Conservation (phyloP, 2,329 filamentous ascomycete species). For the Ophiocordyceps camponoti-rufipedis region DNA sequence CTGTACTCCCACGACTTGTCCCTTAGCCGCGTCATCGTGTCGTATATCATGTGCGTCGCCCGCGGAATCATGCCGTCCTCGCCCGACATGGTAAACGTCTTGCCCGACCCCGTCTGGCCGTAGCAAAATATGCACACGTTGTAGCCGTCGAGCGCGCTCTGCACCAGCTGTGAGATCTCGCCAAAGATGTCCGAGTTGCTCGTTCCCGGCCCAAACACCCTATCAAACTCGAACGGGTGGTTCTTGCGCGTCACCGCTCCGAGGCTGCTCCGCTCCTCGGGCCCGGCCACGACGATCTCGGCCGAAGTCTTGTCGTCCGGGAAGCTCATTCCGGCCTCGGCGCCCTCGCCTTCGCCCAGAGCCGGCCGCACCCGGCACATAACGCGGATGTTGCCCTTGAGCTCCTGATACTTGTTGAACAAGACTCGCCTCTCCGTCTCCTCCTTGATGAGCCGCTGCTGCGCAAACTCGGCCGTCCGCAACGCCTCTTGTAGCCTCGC, state of each 20-base stretch:
- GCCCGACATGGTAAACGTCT: conserved; percentile 92
- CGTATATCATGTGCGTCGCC: conserved; percentile 85
- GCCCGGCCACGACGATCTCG: conserved; percentile 69
- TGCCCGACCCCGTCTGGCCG: conserved; percentile 90
- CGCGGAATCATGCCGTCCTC: conserved; percentile 86
- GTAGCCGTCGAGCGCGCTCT: conserved; percentile 90
- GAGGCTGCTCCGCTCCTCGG: conserved; percentile 67
- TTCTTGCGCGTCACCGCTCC: conserved; percentile 60
- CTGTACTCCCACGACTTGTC: conserved; percentile 89
- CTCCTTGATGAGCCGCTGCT: conserved; percentile 74
- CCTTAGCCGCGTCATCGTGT: conserved; percentile 63
- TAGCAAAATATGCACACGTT: conserved; percentile 99
- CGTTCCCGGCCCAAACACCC: conserved; percentile 64
- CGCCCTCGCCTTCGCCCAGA: conserved; percentile 37
- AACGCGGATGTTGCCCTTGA: conserved; percentile 95
- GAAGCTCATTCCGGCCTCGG: conserved; percentile 57
- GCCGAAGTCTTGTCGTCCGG: conserved; percentile 73
- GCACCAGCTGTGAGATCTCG: conserved; percentile 91
- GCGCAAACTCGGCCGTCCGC: conserved; percentile 47
- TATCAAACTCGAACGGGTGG: conserved; percentile 79
- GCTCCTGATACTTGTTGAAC: conserved; percentile 94
- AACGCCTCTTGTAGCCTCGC: conserved; percentile 63
- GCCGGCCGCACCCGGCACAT: conserved; percentile 89
- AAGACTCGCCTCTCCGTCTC: conserved; percentile 80
- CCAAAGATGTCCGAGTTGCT: conserved; percentile 81